A percentile compares a stretch with the other conserved stretches of the same genome.
Evolutionary conservation across 2,329 filamentous ascomycete species (phyloP).

Genomic region (Aspergillus glaucus): DNA sequence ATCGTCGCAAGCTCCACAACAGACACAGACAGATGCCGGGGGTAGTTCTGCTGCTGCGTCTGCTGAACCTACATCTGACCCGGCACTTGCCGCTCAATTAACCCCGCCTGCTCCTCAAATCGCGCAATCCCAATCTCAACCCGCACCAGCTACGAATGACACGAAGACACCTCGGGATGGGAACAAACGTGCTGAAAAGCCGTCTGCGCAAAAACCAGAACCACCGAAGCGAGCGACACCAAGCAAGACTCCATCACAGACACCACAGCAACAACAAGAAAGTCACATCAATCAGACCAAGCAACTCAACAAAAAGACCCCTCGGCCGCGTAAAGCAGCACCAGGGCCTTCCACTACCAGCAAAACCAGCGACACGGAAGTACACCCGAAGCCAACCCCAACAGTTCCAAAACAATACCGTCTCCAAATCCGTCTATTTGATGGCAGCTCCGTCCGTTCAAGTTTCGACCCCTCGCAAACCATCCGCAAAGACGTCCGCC

Average conservation of each 20-base stretch:
- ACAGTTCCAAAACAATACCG: conserved; percentile 43
- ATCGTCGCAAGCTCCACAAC: neutral
- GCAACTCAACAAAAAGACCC: conserved; percentile 48
- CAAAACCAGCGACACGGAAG: conserved; percentile 1
- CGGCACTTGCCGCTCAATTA: conserved; percentile 2
- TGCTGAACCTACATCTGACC: conserved; percentile 1
- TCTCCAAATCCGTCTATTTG: conserved; percentile 74
- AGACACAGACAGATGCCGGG: conserved; percentile 2
- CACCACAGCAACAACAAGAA: conserved; percentile 61
- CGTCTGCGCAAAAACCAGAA: conserved; percentile 33
- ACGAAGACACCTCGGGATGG: conserved; percentile 16
- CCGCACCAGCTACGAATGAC: conserved; percentile 6
- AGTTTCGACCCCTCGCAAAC: conserved; percentile 61
- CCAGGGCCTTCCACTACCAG: conserved; percentile 9
- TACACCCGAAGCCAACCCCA: conserved; percentile 10
- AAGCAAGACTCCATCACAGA: conserved; percentile 42
- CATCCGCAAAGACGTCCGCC: conserved; percentile 60
- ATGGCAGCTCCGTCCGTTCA: conserved; percentile 71
- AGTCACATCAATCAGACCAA: conserved; percentile 25
- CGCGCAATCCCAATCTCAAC: neutral
- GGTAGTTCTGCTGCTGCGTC: neutral
- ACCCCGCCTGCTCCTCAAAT: conserved; percentile 1
- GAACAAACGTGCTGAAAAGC: conserved; percentile 18
- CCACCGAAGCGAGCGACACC: conserved; percentile 43
- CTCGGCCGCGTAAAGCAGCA: conserved; percentile 47